Base-by-base conservation (phyloP, 2,329 filamentous ascomycete species). In the Hirsutella thompsonii region DNA sequence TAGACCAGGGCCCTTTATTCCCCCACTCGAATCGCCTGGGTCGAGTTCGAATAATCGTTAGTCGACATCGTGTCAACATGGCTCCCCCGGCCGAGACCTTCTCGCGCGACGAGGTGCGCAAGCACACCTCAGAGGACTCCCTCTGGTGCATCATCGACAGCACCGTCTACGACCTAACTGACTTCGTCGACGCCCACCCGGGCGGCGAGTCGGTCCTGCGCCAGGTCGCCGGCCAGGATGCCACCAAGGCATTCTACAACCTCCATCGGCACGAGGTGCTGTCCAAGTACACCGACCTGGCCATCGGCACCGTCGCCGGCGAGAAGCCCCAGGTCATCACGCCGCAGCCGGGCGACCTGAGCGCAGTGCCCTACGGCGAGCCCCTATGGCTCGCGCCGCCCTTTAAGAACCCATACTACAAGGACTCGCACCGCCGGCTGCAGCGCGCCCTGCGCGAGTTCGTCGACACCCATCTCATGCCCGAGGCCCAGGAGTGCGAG, bases 191-290 rank as follows among this genome's bases (percentile, higher is more conserved):
- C 56, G 85, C 83, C 19, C 87, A 94, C 54, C 87, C 87, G 1
- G 86, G 86, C 50, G 87, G 86, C 53, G 78, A 80, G 53, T 79
- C 83, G 35, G 86, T 93, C 20, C 75, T 93, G 30, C 72, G 75
- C 41, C 85, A 94, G 62, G 76, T 90, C 37, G 87, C 83, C 23
- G 87, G 87, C 46, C 73, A 77, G 49, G 87, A 94, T 55, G 85
- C 86, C 39, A 94, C 87, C 2, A 66, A 72, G 29, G 82, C 81
- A 42, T 94, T 93, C 63, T 94, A 93, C 74, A 93, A 93, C 67
- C 78, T 94, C 40, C 88, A 94, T 65, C 72, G 87, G 20, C 86
- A 94, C 51, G 87, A 94, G 62, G 84, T 93, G n/a, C 72, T 94
- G 10, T 67, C 79, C 45, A 88, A 88, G 59, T 93, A 93, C 68